These are phyloP conservation scores for Cucumis melo DNA, from an alignment of 306 rosid species.

Conservation along the genomic window DNA sequence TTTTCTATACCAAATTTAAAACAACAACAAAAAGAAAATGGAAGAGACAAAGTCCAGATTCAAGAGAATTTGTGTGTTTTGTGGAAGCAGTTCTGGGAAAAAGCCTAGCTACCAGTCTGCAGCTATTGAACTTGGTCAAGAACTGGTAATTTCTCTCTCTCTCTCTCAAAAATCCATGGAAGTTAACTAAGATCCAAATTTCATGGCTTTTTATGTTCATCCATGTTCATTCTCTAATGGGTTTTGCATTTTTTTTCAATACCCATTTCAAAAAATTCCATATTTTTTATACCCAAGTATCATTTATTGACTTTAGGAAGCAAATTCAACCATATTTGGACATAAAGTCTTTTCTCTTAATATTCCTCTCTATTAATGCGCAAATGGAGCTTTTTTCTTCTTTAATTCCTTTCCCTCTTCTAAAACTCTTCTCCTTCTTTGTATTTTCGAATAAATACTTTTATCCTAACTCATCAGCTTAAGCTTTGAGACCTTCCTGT, in stretches of 20 bases:
- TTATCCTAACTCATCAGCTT: neutral
- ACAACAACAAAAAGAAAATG: constrained; percentile 16
- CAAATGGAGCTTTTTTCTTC: neutral
- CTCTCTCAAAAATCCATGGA: neutral
- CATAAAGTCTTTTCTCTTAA: neutral
- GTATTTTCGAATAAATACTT: too few species aligned
- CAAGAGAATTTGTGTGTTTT: constrained; percentile 83
- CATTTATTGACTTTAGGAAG: neutral
- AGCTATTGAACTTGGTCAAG: constrained; percentile 81
- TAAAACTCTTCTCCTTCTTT: neutral
- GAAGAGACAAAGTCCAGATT: constrained; percentile 76
- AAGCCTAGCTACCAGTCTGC: constrained; percentile 89
- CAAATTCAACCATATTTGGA: neutral
- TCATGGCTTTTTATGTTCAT: neutral
- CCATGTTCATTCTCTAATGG: neutral
- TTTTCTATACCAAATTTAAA: neutral
- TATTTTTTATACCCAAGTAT: neutral
- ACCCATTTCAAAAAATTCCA: neutral
- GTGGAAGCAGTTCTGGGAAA: constrained; percentile 98
- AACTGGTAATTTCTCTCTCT: constrained; percentile 36
- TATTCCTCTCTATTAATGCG: neutral
- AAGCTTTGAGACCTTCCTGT: neutral
- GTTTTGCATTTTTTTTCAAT: neutral
- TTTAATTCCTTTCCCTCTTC: neutral
- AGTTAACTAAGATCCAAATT: neutral